Evolutionary conservation across 495 filamentous ascomycete species (phyloP).

Genomic region (Cercophora samala): DNA sequence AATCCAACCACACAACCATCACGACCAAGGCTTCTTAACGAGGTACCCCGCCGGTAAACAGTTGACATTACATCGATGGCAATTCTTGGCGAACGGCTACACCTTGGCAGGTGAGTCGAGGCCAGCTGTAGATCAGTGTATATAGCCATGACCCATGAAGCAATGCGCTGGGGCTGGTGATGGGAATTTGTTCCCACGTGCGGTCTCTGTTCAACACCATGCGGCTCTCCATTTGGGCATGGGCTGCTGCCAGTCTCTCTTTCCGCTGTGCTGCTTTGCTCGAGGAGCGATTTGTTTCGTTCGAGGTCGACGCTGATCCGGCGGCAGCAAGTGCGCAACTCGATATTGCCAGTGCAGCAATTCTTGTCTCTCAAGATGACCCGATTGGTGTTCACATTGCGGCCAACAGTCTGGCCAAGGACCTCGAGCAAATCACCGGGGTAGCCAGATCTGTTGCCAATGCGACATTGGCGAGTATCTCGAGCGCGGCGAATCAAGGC

Average conservation of each 20-base stretch:
- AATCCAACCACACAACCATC: neutral
- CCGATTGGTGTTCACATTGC: constrained; percentile 58
- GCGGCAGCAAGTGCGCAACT: constrained; percentile 14
- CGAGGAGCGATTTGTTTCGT: constrained; percentile 29
- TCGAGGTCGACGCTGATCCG: constrained; percentile 15
- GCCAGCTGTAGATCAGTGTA: neutral
- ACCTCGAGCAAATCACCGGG: constrained; percentile 57
- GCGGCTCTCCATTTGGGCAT: neutral
- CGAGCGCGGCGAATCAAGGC: constrained; percentile 21
- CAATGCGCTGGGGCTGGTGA: neutral
- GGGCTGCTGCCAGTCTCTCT: neutral
- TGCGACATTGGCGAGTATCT: constrained; percentile 23
- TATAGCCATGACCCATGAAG: neutral
- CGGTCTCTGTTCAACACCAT: neutral
- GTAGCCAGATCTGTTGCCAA: constrained; percentile 39
- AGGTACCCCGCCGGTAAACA: neutral
- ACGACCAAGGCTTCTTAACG: neutral
- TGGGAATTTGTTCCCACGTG: neutral
- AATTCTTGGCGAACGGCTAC: neutral
- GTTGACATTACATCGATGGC: neutral
- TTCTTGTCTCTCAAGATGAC: constrained; percentile 46
- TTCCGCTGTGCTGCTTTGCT: constrained; percentile 16
- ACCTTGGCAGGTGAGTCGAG: neutral
- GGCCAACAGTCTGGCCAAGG: constrained; percentile 51
- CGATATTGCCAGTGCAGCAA: constrained; percentile 33